phyloP scores from a whole-genome alignment of 345 rosid species.

The Sisymbrium altissimum region DNA sequence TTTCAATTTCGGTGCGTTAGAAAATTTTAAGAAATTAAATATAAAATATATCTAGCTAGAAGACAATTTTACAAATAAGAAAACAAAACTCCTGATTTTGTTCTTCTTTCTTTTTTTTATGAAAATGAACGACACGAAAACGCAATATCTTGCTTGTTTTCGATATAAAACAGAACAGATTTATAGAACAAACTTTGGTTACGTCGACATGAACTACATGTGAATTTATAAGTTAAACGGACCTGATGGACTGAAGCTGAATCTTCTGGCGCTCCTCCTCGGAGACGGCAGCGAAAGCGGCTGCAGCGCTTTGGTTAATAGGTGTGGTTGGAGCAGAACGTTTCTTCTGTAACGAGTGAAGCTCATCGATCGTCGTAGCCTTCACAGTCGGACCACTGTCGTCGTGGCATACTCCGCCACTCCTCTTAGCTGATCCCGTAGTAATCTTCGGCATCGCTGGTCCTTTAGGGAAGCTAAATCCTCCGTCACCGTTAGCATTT shows the following conservation, averaged over 20 bases:
- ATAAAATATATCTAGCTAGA: not conserved
- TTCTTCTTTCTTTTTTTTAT: not conserved
- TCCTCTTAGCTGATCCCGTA: conserved; percentile 37
- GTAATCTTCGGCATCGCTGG: conserved; percentile 36
- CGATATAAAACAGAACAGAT: not conserved
- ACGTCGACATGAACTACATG: not conserved
- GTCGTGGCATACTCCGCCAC: conserved; percentile 56
- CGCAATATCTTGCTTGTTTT: conserved; percentile 10
- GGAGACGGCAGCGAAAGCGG: conserved; percentile 40
- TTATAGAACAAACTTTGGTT: not conserved
- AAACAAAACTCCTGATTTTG: conserved; percentile 5
- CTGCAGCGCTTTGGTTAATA: conserved; percentile 39
- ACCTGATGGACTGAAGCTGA: conserved; percentile 98
- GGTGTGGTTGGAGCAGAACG: conserved; percentile 84
- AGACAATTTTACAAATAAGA: not conserved
- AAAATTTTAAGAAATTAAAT: not conserved
- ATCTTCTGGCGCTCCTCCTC: conserved; percentile 76
- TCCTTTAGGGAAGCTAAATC: conserved; percentile 37
- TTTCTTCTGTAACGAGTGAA: conserved; percentile 88
- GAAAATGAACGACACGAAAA: conserved; percentile 17
- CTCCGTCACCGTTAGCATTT: conserved; percentile 40
- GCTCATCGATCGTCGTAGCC: conserved; percentile 88
- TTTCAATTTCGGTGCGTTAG: not conserved
- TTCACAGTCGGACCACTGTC: conserved; percentile 72
- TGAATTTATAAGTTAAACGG: not conserved